Conservation (phyloP, 257 asterid species). For the Solanum bukasovii region DNA sequence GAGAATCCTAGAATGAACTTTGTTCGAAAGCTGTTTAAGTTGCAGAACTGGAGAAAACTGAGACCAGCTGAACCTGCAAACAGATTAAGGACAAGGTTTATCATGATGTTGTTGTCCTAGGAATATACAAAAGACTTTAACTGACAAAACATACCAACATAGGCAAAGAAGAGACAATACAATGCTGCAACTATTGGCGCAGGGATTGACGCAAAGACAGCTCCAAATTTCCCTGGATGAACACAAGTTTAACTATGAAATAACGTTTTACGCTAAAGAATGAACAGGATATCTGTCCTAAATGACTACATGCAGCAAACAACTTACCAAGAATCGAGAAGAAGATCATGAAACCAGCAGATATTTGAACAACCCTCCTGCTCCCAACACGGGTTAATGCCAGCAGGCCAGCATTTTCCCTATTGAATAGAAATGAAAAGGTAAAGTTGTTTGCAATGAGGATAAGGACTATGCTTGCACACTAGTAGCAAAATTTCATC, state of each 20-base stretch:
- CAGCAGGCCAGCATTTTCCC: conserved; percentile 90
- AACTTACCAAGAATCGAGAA: conserved; percentile 73
- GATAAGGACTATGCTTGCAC: background rate
- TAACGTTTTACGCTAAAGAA: background rate
- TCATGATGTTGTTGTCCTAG: background rate
- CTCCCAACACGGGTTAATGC: conserved; percentile 88
- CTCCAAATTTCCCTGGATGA: conserved; percentile 81
- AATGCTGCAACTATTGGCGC: conserved; percentile 84
- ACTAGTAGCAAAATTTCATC: background rate
- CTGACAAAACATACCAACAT: conserved; percentile 52
- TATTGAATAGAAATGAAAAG: conserved; percentile 7
- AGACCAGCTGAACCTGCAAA: conserved; percentile 80
- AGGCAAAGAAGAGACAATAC: conserved; percentile 87
- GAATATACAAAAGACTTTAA: background rate
- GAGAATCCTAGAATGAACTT: conserved; percentile 81
- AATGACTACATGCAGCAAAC: background rate
- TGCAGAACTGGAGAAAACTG: conserved; percentile 78
- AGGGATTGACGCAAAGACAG: conserved; percentile 93
- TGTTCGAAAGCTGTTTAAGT: conserved; percentile 75
- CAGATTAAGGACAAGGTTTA: background rate
- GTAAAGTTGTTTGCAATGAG: background rate
- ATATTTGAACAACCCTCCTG: conserved; percentile 85
- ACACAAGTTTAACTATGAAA: background rate
- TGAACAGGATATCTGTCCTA: background rate
- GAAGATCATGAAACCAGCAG: conserved; percentile 96